Evolutionary conservation across 768 basidiomycete species (phyloP).

Genomic region (Crepidotus variabilis): DNA sequence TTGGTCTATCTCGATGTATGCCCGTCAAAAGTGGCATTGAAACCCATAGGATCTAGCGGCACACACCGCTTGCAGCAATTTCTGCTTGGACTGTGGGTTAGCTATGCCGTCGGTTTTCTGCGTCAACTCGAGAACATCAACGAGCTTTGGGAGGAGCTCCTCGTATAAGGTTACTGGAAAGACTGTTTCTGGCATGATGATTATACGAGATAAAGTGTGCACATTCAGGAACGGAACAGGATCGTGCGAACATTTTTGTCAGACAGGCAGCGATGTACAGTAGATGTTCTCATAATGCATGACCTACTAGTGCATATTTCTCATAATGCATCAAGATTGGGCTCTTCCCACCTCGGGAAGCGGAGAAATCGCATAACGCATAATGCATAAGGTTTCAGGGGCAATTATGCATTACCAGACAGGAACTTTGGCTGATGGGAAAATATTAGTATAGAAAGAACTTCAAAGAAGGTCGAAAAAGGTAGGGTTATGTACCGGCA

Average conservation of each 20-base stretch:
- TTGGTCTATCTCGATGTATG: constrained; percentile 47
- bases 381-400: no score
- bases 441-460: no score
- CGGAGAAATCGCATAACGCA: no score
- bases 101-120: constrained; percentile 51
- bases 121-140: constrained; percentile 56
- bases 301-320: no score
- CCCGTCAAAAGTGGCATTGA: not conserved
- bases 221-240: not conserved
- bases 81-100: constrained; percentile 60
- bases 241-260: not conserved
- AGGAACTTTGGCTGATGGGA: no score
- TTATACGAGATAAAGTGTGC: not conserved
- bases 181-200: constrained; percentile 14
- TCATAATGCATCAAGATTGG: no score
- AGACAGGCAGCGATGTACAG: no score
- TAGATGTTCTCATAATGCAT: no score
- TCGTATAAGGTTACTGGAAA: constrained; percentile 52
- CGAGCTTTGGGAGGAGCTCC: constrained; percentile 54
- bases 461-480: no score
- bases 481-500: no score
- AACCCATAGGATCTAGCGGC: not conserved
- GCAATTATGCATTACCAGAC: no score
- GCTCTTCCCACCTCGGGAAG: no score
- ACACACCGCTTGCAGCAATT: constrained; percentile 61